Evolutionary conservation across 352 stramenopile genomes (phyloP).

Genomic region (Globisporangium nunn): DNA sequence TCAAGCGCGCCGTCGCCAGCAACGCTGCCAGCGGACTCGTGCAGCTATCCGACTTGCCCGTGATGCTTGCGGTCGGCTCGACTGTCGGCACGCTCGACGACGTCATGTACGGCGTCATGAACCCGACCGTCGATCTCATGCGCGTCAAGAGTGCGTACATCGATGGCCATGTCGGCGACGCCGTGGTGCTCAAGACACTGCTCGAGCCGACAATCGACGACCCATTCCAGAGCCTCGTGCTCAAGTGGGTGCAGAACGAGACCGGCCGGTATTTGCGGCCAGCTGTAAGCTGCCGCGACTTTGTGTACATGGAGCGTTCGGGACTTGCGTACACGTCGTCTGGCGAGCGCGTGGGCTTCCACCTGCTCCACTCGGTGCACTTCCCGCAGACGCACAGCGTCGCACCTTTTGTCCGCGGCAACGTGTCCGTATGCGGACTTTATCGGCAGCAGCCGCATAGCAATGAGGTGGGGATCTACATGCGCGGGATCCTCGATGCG

Average conservation of each 20-base stretch:
- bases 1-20: background rate
- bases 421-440: conserved; percentile 32
- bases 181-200: conserved; percentile 30
- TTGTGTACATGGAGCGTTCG: conserved; percentile 23
- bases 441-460: conserved; percentile 24
- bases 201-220: conserved; percentile 15
- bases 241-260: conserved; percentile 30
- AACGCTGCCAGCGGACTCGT: background rate
- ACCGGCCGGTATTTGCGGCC: conserved; percentile 16
- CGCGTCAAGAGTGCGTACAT: conserved; percentile 9
- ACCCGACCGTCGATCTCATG: background rate
- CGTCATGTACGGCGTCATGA: conserved; percentile 12
- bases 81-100: conserved; percentile 10
- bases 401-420: conserved; percentile 18
- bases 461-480: conserved; percentile 27
- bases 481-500: conserved; percentile 28
- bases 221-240: conserved; percentile 23
- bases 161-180: background rate
- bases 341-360: conserved; percentile 26
- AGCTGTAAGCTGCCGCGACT: conserved; percentile 22
- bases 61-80: conserved; percentile 5
- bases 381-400: conserved; percentile 12
- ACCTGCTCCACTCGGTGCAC: conserved; percentile 30
- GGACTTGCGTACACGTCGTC: conserved; percentile 14
- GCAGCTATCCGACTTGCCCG: conserved; percentile 3